These are phyloP conservation scores for Bonnemaisonia californica DNA, from an alignment of 31 red algal genomes.

Conservation along the genomic window DNA sequence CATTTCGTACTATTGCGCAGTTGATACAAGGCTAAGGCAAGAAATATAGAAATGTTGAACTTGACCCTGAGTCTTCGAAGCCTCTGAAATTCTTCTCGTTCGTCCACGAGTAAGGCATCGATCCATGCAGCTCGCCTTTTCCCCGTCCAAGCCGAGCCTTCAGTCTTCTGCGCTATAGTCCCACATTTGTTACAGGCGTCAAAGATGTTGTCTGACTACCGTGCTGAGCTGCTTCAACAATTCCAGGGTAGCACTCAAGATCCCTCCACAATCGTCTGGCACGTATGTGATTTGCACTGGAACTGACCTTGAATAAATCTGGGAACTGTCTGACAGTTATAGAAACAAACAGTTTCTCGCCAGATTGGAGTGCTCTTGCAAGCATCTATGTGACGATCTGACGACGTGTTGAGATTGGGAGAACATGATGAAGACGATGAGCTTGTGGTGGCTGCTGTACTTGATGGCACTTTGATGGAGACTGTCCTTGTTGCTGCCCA, in stretches of 20 bases:
- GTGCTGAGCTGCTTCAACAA: background rate
- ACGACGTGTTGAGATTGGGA: too few species aligned
- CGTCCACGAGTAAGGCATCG: background rate
- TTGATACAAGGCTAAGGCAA: background rate
- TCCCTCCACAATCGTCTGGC: background rate
- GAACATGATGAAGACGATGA: too few species aligned
- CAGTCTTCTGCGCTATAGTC: background rate
- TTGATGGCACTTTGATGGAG: too few species aligned
- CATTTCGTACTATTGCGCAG: background rate
- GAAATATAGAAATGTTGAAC: background rate
- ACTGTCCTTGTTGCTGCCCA: too few species aligned
- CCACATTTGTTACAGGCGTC: background rate
- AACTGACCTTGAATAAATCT: background rate
- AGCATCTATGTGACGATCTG: too few species aligned
- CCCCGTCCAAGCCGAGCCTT: background rate
- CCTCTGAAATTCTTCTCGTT: background rate
- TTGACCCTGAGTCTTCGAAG: conserved; percentile 24
- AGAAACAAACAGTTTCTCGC: background rate
- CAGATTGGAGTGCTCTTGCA: too few species aligned
- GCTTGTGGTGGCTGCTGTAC: too few species aligned
- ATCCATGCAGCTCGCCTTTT: background rate
- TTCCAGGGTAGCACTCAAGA: background rate
- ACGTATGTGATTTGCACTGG: background rate
- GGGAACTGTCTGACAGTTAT: background rate
- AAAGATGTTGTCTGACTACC: background rate